Conservation (phyloP, 805 yeast genomes). For the Candida takata region DNA sequence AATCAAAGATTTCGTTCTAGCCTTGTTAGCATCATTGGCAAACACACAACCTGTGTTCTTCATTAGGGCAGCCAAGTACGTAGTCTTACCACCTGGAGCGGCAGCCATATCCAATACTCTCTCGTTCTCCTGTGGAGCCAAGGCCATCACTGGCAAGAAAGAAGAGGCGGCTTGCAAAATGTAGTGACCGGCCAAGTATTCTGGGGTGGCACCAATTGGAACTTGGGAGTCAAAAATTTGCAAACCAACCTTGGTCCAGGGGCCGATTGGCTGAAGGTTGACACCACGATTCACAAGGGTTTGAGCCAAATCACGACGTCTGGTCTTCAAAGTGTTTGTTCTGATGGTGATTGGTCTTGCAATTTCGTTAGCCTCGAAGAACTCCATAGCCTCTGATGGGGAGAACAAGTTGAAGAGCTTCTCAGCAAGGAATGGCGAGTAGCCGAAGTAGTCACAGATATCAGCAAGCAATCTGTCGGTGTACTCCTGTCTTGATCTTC, state of each 20-base stretch:
- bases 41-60: slow-evolving; percentile 96
- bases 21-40: slow-evolving; percentile 95
- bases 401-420: slow-evolving; percentile 86
- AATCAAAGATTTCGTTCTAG: slow-evolving; percentile 91
- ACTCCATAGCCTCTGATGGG: slow-evolving; percentile 95
- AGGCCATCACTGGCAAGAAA: slow-evolving; percentile 94
- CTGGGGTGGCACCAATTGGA: slow-evolving; percentile 99
- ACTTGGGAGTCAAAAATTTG: slow-evolving; percentile 97
- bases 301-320: slow-evolving; percentile 95
- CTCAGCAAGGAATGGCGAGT: slow-evolving; percentile 86
- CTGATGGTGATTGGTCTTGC: slow-evolving; percentile 95
- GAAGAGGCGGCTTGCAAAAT: slow-evolving; percentile 98
- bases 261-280: slow-evolving; percentile 92
- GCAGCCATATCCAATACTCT: slow-evolving; percentile 98
- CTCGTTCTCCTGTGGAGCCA: slow-evolving; percentile 95
- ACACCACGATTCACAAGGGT: slow-evolving; percentile 94
- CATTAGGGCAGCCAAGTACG: slow-evolving; percentile 92
- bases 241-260: slow-evolving; percentile 97
- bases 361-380: slow-evolving; percentile 96
- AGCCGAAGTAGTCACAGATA: slow-evolving; percentile 90
- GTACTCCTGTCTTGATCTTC: slow-evolving; percentile 80
- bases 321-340: slow-evolving; percentile 91
- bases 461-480: slow-evolving; percentile 72
- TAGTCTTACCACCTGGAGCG: slow-evolving; percentile 98
- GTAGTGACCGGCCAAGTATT: slow-evolving; percentile 95